These are phyloP conservation scores for Gnaphalium uliginosum DNA, from an alignment of 129 eudicot species.

Conservation along the genomic window DNA sequence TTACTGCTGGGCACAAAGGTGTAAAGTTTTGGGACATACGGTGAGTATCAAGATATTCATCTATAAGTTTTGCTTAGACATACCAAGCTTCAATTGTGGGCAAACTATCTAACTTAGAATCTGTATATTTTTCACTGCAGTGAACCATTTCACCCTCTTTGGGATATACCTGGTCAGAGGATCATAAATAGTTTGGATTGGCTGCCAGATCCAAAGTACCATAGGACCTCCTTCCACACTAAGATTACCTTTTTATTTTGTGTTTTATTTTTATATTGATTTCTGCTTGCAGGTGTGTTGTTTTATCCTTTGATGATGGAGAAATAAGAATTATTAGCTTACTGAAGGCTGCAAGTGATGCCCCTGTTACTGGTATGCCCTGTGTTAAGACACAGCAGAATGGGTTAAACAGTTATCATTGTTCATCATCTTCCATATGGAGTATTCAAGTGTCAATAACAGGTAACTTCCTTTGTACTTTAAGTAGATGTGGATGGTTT, in stretches of 20 bases:
- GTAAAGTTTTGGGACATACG: constrained; percentile 93
- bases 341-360: constrained; percentile 60
- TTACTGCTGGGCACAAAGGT: constrained; percentile 76
- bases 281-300: constrained; percentile 57
- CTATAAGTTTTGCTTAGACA: background rate
- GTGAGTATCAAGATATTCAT: constrained; percentile 40
- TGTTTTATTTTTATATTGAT: background rate
- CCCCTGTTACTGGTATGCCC: constrained; percentile 71
- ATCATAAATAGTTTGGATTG: constrained; percentile 71
- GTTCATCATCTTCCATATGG: constrained; percentile 77
- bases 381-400: constrained; percentile 48
- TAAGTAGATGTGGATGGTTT: background rate
- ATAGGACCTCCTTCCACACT: background rate
- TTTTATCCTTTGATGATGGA: constrained; percentile 73
- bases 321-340: constrained; percentile 66
- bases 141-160: constrained; percentile 82
- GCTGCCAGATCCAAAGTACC: constrained; percentile 87
- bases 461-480: constrained; percentile 39
- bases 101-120: background rate
- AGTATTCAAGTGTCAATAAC: constrained; percentile 73
- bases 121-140: constrained; percentile 36
- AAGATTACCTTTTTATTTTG: background rate
- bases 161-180: constrained; percentile 59
- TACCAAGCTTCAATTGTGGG: too few species aligned
- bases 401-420: constrained; percentile 59